A percentile compares a stretch with the other conserved stretches of the same genome.
Conservation (phyloP, 2,329 filamentous ascomycete genomes). For the Fusarium xylarioides region DNA sequence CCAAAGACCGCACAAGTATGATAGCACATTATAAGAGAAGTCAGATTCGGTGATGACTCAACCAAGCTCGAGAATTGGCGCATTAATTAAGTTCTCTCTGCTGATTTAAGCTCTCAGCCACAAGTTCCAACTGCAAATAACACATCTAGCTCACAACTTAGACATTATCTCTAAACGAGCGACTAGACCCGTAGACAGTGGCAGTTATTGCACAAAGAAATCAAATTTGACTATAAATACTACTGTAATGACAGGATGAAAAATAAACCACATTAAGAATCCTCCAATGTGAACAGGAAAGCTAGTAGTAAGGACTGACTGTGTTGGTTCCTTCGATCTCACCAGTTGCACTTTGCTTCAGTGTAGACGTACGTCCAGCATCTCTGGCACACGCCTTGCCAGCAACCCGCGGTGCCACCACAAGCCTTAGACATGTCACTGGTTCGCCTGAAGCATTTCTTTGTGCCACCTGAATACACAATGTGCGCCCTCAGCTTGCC, state of each 20-base stretch:
- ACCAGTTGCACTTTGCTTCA: background rate
- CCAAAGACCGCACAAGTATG: background rate
- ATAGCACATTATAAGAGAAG: rapidly evolving
- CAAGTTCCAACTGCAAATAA: too few species aligned
- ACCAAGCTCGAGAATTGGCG: background rate
- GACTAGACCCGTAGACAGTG: background rate
- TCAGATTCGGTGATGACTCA: too few species aligned
- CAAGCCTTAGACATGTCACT: rapidly evolving
- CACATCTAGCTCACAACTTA: too few species aligned
- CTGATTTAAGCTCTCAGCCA: too few species aligned
- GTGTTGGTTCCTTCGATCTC: background rate
- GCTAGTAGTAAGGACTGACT: rapidly evolving
- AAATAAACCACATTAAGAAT: rapidly evolving
- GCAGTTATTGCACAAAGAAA: background rate
- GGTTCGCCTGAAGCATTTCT: background rate
- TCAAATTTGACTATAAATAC: too few species aligned
- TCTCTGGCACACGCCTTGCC: background rate
- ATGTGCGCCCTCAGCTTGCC: rapidly evolving
- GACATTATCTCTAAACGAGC: background rate
- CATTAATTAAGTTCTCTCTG: too few species aligned
- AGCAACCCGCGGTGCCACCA: background rate
- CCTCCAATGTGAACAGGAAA: background rate
- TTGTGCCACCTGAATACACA: background rate
- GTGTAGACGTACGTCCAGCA: background rate
- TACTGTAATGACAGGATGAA: background rate